Conservation (phyloP, 2,329 filamentous ascomycete species). For the Daldinia sp. region DNA sequence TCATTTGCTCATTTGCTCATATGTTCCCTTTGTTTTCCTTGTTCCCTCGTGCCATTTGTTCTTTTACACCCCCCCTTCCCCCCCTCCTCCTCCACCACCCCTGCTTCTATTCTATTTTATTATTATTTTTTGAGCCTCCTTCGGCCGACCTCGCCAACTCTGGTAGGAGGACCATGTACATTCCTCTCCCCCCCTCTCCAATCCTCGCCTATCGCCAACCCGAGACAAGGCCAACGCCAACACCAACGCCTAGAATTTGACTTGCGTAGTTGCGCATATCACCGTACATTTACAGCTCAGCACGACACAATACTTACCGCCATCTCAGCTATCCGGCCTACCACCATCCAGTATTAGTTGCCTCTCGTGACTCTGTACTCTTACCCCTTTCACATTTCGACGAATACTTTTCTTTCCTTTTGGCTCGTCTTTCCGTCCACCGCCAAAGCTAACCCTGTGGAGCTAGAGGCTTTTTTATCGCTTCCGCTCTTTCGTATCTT, state of each 20-base stretch:
- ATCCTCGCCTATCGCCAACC: constrained; percentile 26
- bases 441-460: constrained; percentile 28
- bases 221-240: constrained; percentile 29
- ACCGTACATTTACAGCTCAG: constrained; percentile 39
- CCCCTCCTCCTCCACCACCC: constrained; percentile 9
- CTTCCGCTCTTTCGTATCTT: constrained; percentile 36
- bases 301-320: constrained; percentile 42
- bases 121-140: constrained; percentile 36
- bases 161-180: too few species aligned
- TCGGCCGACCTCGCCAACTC: constrained; percentile 19
- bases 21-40: too few species aligned
- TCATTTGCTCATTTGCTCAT: background rate
- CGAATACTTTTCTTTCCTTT: constrained; percentile 25
- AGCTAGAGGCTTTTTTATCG: constrained; percentile 12
- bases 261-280: constrained; percentile 34
- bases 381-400: constrained; percentile 23
- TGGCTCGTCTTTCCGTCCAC: constrained; percentile 22
- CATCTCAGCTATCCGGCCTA: constrained; percentile 36
- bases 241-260: constrained; percentile 25
- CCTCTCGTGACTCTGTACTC: constrained; percentile 33
- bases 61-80: constrained; percentile 9
- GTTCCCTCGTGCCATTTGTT: background rate
- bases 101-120: background rate
- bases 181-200: background rate
- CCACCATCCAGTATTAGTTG: constrained; percentile 30